These are phyloP conservation scores for Diaporthe batatas DNA, from an alignment of 2,329 filamentous ascomycete species.

Conservation along the genomic window DNA sequence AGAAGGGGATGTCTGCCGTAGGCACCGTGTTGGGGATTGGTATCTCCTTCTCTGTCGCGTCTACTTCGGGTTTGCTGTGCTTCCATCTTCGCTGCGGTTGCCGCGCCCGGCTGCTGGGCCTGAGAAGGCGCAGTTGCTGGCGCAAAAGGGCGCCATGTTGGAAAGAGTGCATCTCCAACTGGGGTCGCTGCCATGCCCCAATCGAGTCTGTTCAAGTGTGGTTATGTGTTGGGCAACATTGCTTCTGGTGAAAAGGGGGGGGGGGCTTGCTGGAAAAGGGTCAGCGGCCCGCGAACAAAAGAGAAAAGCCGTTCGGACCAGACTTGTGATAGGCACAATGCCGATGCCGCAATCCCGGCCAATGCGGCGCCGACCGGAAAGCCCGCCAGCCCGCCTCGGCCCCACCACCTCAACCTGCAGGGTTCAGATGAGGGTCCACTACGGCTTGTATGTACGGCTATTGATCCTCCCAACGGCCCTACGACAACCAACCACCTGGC, in stretches of 20 bases:
- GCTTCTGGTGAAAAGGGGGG: background rate
- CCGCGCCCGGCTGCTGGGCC: conserved; percentile 39
- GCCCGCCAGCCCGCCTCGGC: conserved; percentile 6
- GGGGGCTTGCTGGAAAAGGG: background rate
- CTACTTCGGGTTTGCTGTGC: conserved; percentile 45
- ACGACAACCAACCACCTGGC: background rate
- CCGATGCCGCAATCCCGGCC: conserved; percentile 35
- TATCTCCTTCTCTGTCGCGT: conserved; percentile 48
- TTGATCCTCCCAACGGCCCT: background rate
- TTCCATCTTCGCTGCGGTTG: conserved; percentile 49
- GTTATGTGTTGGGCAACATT: background rate
- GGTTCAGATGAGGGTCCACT: background rate
- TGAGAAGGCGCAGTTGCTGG: conserved; percentile 47
- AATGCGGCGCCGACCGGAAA: conserved; percentile 11
- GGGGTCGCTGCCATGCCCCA: conserved; percentile 45
- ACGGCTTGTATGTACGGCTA: background rate
- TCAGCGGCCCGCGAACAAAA: conserved; percentile 6
- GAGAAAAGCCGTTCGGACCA: conserved; percentile 1
- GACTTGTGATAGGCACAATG: conserved; percentile 33
- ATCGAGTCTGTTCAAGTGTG: background rate
- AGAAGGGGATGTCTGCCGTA: conserved; percentile 57
- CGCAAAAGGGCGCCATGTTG: conserved; percentile 48
- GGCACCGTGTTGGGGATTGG: conserved; percentile 59
- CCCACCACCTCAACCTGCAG: conserved; percentile 12
- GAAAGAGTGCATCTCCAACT: too few relatives aligned